Conservation (phyloP, 2,329 filamentous ascomycete species). For the Fusarium setosum region DNA sequence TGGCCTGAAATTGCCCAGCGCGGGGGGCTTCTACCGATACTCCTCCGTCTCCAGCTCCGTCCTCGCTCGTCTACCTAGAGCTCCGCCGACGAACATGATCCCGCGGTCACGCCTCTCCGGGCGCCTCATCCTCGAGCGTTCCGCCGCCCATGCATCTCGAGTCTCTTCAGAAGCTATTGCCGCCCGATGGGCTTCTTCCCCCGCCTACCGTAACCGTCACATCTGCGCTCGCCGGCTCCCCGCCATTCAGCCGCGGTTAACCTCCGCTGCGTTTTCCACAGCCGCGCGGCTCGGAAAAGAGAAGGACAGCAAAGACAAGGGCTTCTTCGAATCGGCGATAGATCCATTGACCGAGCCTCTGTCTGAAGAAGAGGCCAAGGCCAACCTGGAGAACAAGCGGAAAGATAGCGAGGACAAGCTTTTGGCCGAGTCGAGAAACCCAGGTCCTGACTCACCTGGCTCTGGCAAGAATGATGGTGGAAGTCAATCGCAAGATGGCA, state of each 20-base stretch:
- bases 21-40: slow-evolving; percentile 39
- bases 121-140: slow-evolving; percentile 52
- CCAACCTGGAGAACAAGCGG: slow-evolving; percentile 60
- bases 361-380: slow-evolving; percentile 64
- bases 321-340: slow-evolving; percentile 63
- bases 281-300: slow-evolving; percentile 49
- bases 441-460: slow-evolving; percentile 54
- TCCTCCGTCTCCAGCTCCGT: slow-evolving; percentile 29
- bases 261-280: slow-evolving; percentile 51
- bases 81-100: slow-evolving; percentile 49
- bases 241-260: slow-evolving; percentile 41
- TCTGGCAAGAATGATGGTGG: slow-evolving; percentile 58
- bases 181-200: slow-evolving; percentile 42
- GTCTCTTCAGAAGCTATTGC: slow-evolving; percentile 38
- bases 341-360: slow-evolving; percentile 57
- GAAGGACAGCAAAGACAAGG: slow-evolving; percentile 53
- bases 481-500: slow-evolving; percentile 60
- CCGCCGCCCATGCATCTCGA: slow-evolving; percentile 43
- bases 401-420: slow-evolving; percentile 58
- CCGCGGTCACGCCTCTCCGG: slow-evolving; percentile 54
- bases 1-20: slow-evolving; percentile 34
- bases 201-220: slow-evolving; percentile 43
- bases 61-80: slow-evolving; percentile 15
- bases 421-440: slow-evolving; percentile 58
- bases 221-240: slow-evolving; percentile 49